Percentiles rank a stretch among this genome's conserved stretches.
Conservation (phyloP, 345 rosid species). For the Eucalyptus sp. region DNA sequence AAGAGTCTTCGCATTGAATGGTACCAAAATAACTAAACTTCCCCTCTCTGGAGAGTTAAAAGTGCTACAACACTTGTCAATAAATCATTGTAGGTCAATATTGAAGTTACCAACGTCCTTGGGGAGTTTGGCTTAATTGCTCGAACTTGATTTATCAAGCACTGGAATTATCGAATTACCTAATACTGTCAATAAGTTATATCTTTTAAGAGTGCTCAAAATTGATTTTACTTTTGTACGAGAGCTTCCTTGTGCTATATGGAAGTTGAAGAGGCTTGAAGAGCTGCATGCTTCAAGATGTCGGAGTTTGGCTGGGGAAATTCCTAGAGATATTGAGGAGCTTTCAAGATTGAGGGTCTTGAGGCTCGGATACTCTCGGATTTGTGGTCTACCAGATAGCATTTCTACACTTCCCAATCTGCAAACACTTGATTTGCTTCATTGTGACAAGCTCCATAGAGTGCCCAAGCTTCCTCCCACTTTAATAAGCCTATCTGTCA, state of each 20-base stretch:
- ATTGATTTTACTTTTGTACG: background rate
- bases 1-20: background rate
- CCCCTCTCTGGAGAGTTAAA: background rate
- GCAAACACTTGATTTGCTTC: too few relatives aligned
- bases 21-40: background rate
- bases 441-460: too few relatives aligned
- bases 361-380: too few relatives aligned
- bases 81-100: background rate
- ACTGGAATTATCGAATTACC: background rate
- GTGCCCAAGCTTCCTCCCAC: too few relatives aligned
- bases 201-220: background rate
- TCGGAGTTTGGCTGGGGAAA: too few relatives aligned
- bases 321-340: too few relatives aligned
- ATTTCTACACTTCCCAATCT: too few relatives aligned
- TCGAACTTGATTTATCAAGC: background rate
- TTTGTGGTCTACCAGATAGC: rapidly evolving
- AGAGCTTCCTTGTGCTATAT: too few relatives aligned
- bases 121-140: background rate
- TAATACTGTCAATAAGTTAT: background rate
- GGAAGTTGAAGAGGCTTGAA: too few relatives aligned
- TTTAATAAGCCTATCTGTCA: too few relatives aligned
- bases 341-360: too few relatives aligned
- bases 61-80: background rate
- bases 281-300: too few relatives aligned
- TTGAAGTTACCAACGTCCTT: background rate